Conservation (phyloP, 805 yeast genomes). For the Suhomyces kilbournensis region DNA sequence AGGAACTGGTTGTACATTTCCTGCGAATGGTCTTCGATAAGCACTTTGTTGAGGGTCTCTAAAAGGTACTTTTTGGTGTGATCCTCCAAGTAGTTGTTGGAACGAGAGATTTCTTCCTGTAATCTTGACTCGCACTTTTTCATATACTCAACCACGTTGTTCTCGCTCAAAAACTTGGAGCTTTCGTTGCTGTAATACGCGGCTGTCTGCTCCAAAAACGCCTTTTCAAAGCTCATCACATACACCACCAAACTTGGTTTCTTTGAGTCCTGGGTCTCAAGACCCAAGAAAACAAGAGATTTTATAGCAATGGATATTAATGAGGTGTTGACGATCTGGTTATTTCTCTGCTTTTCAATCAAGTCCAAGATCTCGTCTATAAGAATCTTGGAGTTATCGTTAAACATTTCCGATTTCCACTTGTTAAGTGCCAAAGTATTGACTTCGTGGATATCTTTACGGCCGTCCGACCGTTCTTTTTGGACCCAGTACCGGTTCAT, state of each 20-base stretch:
- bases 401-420: conserved; percentile 85
- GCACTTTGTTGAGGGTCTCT: conserved; percentile 68
- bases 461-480: conserved; percentile 91
- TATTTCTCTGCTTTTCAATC: conserved; percentile 75
- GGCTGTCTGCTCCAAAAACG: conserved; percentile 68
- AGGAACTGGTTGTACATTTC: conserved; percentile 75
- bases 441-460: conserved; percentile 85
- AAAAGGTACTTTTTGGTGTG: conserved; percentile 77
- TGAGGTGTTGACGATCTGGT: conserved; percentile 65
- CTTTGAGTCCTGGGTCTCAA: conserved; percentile 85
- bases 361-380: conserved; percentile 71
- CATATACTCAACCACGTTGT: conserved; percentile 89
- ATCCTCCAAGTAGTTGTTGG: conserved; percentile 78
- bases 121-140: conserved; percentile 79
- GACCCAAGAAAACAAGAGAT: conserved; percentile 85
- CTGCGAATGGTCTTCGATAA: conserved; percentile 76
- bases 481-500: conserved; percentile 97
- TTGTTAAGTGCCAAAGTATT: conserved; percentile 81
- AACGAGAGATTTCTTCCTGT: conserved; percentile 76
- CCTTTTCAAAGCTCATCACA: conserved; percentile 71
- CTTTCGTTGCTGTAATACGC: conserved; percentile 71
- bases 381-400: conserved; percentile 55
- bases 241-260: conserved; percentile 82
- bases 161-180: conserved; percentile 57
- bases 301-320: conserved; percentile 71